Evolutionary conservation across 2,329 filamentous ascomycete species (phyloP).

Genomic region (Botrytis byssoidea): DNA sequence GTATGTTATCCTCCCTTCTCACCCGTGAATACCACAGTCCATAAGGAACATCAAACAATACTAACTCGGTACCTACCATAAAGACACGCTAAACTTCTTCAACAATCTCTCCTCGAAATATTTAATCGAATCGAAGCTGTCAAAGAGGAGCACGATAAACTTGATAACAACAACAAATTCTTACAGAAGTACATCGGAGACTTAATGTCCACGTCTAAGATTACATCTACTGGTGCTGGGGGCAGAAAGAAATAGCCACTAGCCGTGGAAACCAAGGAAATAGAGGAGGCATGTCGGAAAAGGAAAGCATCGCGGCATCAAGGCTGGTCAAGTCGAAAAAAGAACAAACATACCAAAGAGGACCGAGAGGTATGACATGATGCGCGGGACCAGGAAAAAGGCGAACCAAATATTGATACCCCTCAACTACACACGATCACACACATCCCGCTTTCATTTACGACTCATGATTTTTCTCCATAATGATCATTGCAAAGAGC

Average conservation of each 20-base stretch:
- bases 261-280: constrained; percentile 18
- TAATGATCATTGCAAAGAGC: constrained; percentile 17
- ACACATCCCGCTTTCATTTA: constrained; percentile 10
- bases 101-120: constrained; percentile 84
- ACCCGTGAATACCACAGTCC: background rate
- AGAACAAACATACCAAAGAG: constrained; percentile 12
- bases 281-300: constrained; percentile 18
- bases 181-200: constrained; percentile 97
- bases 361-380: constrained; percentile 15
- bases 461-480: constrained; percentile 17
- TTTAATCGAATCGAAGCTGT: constrained; percentile 94
- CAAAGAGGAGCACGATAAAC: constrained; percentile 90
- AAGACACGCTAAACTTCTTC: constrained; percentile 84
- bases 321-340: constrained; percentile 16
- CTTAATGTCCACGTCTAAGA: constrained; percentile 82
- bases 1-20: constrained; percentile 44
- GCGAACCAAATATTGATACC: constrained; percentile 14
- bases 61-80: background rate
- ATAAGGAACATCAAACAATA: constrained; percentile 20
- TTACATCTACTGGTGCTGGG: constrained; percentile 50
- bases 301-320: constrained; percentile 18
- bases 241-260: constrained; percentile 34
- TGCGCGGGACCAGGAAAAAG: constrained; percentile 13
- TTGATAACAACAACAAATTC: constrained; percentile 96
- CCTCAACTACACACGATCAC: constrained; percentile 11